Evolutionary conservation across 768 basidiomycete genomes (phyloP).

Genomic region (Phlegmacium glaucopus): DNA sequence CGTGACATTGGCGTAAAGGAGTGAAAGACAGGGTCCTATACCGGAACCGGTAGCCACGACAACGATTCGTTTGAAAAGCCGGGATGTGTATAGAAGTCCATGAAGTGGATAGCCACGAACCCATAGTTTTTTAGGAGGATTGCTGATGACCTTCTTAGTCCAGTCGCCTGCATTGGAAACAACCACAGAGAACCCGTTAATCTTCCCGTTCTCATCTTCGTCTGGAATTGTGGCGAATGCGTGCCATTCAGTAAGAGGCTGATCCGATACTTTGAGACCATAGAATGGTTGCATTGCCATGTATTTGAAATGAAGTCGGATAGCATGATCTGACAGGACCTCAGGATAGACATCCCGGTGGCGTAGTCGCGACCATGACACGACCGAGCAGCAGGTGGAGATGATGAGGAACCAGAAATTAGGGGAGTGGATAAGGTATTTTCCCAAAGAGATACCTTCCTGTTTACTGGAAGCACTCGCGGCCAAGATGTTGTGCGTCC

Average conservation of each 20-base stretch:
- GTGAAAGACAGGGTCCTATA: slow-evolving; percentile 44
- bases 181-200: slow-evolving; percentile 46
- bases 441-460: slow-evolving; percentile 30
- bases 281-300: slow-evolving; percentile 32
- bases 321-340: slow-evolving; percentile 50
- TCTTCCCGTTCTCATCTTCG: slow-evolving; percentile 30
- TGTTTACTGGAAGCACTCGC: slow-evolving; percentile 33
- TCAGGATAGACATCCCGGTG: slow-evolving; percentile 46
- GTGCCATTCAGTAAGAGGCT: slow-evolving; percentile 48
- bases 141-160: slow-evolving; percentile 44
- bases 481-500: slow-evolving; percentile 37
- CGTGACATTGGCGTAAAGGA: slow-evolving; percentile 32
- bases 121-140: slow-evolving; percentile 52
- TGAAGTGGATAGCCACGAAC: slow-evolving; percentile 49
- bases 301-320: slow-evolving; percentile 54
- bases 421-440: slow-evolving; percentile 40
- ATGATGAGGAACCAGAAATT: slow-evolving; percentile 45
- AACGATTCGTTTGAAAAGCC: slow-evolving; percentile 47
- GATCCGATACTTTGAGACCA: slow-evolving; percentile 29
- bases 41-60: slow-evolving; percentile 54
- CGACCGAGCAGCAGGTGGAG: slow-evolving; percentile 35
- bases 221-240: slow-evolving; percentile 42
- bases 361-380: slow-evolving; percentile 52
- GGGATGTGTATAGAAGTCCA: slow-evolving; percentile 46
- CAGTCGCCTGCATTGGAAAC: slow-evolving; percentile 57